These are phyloP conservation scores for Fragaria vesca DNA, from an alignment of 306 rosid species.

Conservation along the genomic window DNA sequence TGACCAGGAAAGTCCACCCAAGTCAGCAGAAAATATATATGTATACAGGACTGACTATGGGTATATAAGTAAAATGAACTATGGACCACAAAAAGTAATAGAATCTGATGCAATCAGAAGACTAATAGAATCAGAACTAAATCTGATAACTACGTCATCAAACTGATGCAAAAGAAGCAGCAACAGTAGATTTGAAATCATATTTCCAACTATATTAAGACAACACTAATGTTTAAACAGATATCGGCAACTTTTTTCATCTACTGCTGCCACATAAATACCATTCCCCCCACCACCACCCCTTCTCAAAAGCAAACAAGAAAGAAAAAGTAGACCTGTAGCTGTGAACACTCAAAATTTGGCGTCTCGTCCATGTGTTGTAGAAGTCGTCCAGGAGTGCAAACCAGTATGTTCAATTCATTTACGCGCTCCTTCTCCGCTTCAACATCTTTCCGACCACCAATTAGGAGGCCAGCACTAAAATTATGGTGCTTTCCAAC, in stretches of 20 bases:
- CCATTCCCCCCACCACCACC: too few species aligned
- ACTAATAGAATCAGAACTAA: neutral
- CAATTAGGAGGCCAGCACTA: constrained; percentile 95
- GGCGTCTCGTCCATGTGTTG: constrained; percentile 98
- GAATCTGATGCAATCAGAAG: neutral
- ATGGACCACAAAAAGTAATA: neutral
- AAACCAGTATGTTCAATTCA: constrained; percentile 74
- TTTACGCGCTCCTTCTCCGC: constrained; percentile 69
- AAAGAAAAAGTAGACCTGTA: constrained; percentile 55
- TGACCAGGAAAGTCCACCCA: constrained; percentile 40
- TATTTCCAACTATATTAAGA: neutral
- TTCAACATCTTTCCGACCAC: constrained; percentile 76
- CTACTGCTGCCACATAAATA: too few species aligned
- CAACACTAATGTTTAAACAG: too few species aligned
- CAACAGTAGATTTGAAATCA: neutral
- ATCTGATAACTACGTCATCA: neutral
- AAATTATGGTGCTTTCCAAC: constrained; percentile 73
- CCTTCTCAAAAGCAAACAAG: neutral
- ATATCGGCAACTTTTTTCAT: too few species aligned
- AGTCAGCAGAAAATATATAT: constrained; percentile 27
- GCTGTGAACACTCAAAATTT: constrained; percentile 83
- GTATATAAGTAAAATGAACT: neutral
- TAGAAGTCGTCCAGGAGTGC: constrained; percentile 91
- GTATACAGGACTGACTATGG: neutral
- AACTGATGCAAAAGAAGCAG: neutral